phyloP scores from a whole-genome alignment of 257 asterid species.

The Linderniella brevidens region DNA sequence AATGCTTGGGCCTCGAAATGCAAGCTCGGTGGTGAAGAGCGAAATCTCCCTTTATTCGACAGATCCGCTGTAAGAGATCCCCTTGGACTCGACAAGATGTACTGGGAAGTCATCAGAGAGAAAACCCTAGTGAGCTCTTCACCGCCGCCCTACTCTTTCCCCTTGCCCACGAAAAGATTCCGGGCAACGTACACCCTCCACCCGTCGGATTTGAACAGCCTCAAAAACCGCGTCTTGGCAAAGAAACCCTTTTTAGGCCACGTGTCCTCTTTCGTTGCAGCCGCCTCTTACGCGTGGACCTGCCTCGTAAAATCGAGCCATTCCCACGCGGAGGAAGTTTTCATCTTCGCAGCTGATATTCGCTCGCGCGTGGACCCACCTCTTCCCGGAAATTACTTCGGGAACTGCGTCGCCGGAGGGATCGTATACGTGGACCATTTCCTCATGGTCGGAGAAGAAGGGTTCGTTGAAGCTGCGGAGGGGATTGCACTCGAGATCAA shows the following conservation, averaged over 20 bases:
- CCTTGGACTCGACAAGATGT: constrained; percentile 6
- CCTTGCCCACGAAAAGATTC: constrained; percentile 15
- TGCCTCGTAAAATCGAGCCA: constrained; percentile 20
- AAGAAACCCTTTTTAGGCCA: constrained; percentile 11
- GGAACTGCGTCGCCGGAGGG: constrained; percentile 17
- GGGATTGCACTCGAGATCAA: constrained; percentile 13
- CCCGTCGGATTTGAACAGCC: constrained; percentile 3
- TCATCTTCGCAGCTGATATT: constrained; percentile 20
- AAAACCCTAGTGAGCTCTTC: constrained; percentile 8
- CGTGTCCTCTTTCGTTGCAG: constrained; percentile 23
- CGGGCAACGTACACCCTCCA: no score
- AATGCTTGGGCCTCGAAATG: constrained; percentile 23
- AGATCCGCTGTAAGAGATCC: constrained; percentile 20
- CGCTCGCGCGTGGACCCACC: constrained; percentile 26
- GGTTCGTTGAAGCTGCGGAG: constrained; percentile 18
- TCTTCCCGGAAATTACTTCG: constrained; percentile 22
- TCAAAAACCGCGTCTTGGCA: constrained; percentile 12
- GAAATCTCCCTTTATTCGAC: constrained; percentile 11
- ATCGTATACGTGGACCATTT: constrained; percentile 9
- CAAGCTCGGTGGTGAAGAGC: constrained; percentile 7
- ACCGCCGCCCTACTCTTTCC: no score
- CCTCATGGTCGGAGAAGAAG: constrained; percentile 12
- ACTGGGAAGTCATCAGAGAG: constrained; percentile 3
- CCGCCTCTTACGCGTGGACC: constrained; percentile 29
- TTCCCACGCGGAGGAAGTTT: constrained; percentile 16